Conservation (phyloP, 2,329 filamentous ascomycete genomes). For the Ceratocystis colombiana region DNA sequence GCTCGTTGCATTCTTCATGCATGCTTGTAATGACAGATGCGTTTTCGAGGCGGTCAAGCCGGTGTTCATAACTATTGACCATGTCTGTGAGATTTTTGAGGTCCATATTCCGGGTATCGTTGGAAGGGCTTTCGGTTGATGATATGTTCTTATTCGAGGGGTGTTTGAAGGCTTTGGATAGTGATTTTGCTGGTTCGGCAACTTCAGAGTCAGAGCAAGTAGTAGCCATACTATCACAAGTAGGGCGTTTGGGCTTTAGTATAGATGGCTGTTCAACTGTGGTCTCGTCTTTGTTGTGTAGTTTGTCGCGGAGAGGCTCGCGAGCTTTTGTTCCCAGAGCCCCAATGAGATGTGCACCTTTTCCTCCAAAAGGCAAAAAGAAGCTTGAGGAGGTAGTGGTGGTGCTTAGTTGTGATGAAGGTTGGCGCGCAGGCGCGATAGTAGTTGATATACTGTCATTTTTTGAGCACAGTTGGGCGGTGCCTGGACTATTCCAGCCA, state of each 20-base stretch:
- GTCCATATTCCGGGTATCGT: constrained; percentile 30
- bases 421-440: constrained; percentile 41
- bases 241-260: neutral
- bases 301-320: constrained; percentile 32
- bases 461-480: constrained; percentile 28
- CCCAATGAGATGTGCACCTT: constrained; percentile 45
- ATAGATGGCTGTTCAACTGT: neutral
- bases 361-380: constrained; percentile 46
- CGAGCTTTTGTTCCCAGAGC: constrained; percentile 32
- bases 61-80: constrained; percentile 52
- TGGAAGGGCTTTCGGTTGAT: neutral
- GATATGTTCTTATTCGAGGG: neutral
- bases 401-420: constrained; percentile 46
- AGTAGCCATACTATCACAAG: constrained; percentile 25
- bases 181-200: constrained; percentile 8
- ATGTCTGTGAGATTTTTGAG: constrained; percentile 42
- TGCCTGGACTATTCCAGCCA: constrained; percentile 40
- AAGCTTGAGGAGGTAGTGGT: constrained; percentile 43
- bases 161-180: neutral
- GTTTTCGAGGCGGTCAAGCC: constrained; percentile 59
- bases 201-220: constrained; percentile 27
- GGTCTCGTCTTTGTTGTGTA: neutral
- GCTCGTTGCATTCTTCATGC: constrained; percentile 60
- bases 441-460: constrained; percentile 26
- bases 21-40: constrained; percentile 51